Percentiles rank a stretch among this genome's conserved stretches.
phyloP scores from a whole-genome alignment of 1,139 yeast genomes.

The Pichia sp. region DNA sequence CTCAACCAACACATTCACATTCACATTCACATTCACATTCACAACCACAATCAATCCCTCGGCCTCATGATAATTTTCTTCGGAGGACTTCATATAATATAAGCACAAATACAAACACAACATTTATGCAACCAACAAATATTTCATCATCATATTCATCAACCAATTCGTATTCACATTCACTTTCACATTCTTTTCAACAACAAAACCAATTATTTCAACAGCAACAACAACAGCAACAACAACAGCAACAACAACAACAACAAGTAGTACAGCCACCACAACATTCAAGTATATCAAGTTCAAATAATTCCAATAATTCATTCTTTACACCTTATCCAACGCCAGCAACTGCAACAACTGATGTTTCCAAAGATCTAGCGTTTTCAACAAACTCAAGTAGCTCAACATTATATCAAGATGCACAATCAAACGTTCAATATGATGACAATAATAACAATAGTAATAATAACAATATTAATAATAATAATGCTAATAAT shows the following conservation, averaged over 20 bases:
- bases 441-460: not conserved
- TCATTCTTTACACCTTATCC: slow-evolving; percentile 27
- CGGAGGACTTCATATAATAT: slow-evolving; percentile 9
- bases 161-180: not conserved
- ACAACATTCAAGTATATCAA: not conserved
- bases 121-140: not conserved
- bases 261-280: slow-evolving; percentile 8
- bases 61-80: slow-evolving; percentile 10
- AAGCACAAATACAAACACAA: not conserved
- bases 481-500: not conserved
- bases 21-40: not conserved
- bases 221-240: slow-evolving; percentile 2
- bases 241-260: slow-evolving; percentile 8
- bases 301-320: not conserved
- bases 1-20: not conserved
- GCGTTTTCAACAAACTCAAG: slow-evolving; percentile 35
- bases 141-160: slow-evolving; percentile 6
- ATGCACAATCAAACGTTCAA: slow-evolving; percentile 20
- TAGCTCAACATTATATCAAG: slow-evolving; percentile 29
- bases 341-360: slow-evolving; percentile 41
- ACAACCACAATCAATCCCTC: not conserved
- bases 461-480: too few species aligned
- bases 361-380: slow-evolving; percentile 40
- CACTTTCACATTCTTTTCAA: slow-evolving; percentile 19
- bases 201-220: not conserved